Evolutionary conservation across 768 basidiomycete genomes (phyloP), one percentile per base, ranked within the genome.

Genomic region (Kwoniella dendrophila): DNA sequence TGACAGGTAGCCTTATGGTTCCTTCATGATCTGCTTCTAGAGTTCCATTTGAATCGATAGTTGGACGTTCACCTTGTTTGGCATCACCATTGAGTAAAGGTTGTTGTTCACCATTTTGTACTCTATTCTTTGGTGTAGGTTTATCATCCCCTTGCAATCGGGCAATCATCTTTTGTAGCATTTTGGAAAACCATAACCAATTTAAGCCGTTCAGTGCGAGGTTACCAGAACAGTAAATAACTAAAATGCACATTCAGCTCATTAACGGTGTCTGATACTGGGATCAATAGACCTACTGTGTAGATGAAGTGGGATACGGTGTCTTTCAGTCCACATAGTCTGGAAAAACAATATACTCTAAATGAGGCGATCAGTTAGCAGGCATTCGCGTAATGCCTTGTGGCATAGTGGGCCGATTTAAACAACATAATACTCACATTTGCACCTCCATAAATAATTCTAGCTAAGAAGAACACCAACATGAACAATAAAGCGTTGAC

Each of bases 401-500:
- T 30, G 34, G 20, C 26, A 49, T 18, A 36, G 11, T 24, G n/a
- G n/a, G 26, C 40, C 16, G 36, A 14, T 20, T n/a, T 20, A 20
- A 30, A 24, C 22, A 6, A 51, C 8, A 55, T 22, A 16, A 52
- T 1, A 69, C 79, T 58, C 58, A 80, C 80, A 29, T 73, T 66
- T 22, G 73, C 73, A 6, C 68, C 85, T 26, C 92, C 92, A 73
- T 87, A 90, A 1, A 90, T 72, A 12, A 94, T 81, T 24, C 92
- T 82, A 14, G 87, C 84, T 43, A 82, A 79, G 75, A 89, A 86
- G 81, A 93, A 95, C 4, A 86, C 82, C 30, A 78, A 63, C 38
- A 91, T 81, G 36, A 95, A 83, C 59, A 84, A 75, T 47, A 87
- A 60, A 14, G 90, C 90, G 71, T 93, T 94, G 51, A 88, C 71